A percentile compares a stretch with the other conserved stretches of the same genome.
These are phyloP conservation scores for Globisporangium recalcitrans DNA, from an alignment of 352 stramenopile genomes.

Conservation along the genomic window DNA sequence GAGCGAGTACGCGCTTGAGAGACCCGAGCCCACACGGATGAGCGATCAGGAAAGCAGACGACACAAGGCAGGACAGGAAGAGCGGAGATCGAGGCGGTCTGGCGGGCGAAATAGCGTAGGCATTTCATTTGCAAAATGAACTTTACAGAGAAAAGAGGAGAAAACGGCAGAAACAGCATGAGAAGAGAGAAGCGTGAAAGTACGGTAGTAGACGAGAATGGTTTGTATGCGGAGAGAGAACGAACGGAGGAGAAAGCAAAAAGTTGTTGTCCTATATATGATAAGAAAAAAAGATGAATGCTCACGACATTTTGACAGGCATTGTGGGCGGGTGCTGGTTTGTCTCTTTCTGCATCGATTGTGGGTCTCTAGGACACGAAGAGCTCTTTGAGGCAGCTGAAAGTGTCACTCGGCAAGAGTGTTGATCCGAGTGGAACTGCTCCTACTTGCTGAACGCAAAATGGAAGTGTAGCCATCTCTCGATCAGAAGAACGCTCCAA, in stretches of 20 bases:
- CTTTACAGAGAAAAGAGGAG: constrained; percentile 12
- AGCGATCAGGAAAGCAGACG: background rate
- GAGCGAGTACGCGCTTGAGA: background rate
- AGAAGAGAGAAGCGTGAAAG: background rate
- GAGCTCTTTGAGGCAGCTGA: background rate
- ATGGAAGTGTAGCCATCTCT: constrained; percentile 6
- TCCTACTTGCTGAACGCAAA: no score
- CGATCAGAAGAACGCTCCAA: background rate
- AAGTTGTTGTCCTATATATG: constrained; percentile 16
- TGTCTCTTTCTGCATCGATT: background rate
- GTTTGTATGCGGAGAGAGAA: constrained; percentile 9
- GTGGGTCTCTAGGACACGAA: background rate
- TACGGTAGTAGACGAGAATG: constrained; percentile 9
- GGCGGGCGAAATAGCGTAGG: constrained; percentile 1
- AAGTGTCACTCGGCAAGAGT: no score
- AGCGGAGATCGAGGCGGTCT: background rate
- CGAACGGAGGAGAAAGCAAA: constrained; percentile 1
- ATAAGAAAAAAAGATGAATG: constrained; percentile 9
- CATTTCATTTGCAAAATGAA: constrained; percentile 6
- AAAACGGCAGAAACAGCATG: constrained; percentile 4
- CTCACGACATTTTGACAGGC: constrained; percentile 13
- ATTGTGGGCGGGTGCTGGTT: background rate
- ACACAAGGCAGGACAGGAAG: background rate
- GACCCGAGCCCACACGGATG: background rate
- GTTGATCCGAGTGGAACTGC: no score